phyloP scores from a whole-genome alignment of 257 asterid genomes.

The Vinca minor region DNA sequence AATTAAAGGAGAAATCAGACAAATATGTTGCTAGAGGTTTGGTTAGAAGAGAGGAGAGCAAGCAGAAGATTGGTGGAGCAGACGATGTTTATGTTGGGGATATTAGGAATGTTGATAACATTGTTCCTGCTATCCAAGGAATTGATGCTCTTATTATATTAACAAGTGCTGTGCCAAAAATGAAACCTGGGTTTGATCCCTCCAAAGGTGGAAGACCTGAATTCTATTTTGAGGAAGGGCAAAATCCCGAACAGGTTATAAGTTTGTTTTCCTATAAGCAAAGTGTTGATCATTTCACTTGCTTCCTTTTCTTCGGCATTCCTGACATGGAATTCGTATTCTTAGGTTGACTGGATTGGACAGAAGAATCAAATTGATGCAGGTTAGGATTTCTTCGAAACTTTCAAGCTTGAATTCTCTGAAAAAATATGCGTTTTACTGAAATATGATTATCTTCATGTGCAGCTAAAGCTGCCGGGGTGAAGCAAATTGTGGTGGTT shows the following conservation, averaged over 20 bases:
- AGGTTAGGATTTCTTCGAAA: constrained; percentile 34
- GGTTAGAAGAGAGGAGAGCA: constrained; percentile 84
- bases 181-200: constrained; percentile 87
- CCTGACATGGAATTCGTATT: constrained; percentile 12
- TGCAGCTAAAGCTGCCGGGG: constrained; percentile 95
- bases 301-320: not conserved
- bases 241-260: constrained; percentile 72
- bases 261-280: not conserved
- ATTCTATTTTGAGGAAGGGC: constrained; percentile 79
- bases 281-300: not conserved
- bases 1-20: constrained; percentile 71
- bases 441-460: constrained; percentile 2
- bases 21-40: constrained; percentile 55
- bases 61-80: constrained; percentile 67
- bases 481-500: constrained; percentile 83
- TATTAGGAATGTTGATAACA: constrained; percentile 49
- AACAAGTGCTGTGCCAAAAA: constrained; percentile 89
- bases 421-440: not conserved
- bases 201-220: constrained; percentile 80
- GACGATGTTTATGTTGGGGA: constrained; percentile 80
- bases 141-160: constrained; percentile 75
- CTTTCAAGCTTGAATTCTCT: constrained; percentile 1
- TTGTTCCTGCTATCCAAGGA: constrained; percentile 61
- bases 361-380: constrained; percentile 92
- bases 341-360: constrained; percentile 91